Evolutionary conservation across 2,329 filamentous ascomycete genomes (phyloP).

Genomic region (Xylariaceae sp.): DNA sequence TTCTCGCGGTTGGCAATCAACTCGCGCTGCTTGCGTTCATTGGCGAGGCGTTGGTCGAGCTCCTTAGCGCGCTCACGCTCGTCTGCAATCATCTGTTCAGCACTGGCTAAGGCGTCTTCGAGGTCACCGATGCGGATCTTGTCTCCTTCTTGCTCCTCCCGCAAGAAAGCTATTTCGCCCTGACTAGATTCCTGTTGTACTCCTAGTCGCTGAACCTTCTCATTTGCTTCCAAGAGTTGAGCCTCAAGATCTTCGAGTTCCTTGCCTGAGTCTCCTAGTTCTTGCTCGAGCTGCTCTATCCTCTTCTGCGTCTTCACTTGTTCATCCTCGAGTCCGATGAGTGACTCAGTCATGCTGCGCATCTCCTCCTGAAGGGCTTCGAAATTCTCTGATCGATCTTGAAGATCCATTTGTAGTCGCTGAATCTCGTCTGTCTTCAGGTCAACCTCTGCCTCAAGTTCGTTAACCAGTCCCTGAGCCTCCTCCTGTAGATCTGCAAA

Average conservation of each 20-base stretch:
- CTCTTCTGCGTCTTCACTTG: constrained; percentile 78
- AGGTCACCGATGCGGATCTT: constrained; percentile 98
- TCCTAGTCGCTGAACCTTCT: constrained; percentile 84
- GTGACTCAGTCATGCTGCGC: constrained; percentile 85
- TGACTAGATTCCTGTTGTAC: constrained; percentile 94
- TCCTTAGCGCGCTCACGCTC: constrained; percentile 80
- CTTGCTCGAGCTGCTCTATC: constrained; percentile 82
- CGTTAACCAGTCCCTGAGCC: constrained; percentile 70
- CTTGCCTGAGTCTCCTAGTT: constrained; percentile 81
- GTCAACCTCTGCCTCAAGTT: constrained; percentile 74
- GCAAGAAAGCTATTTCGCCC: constrained; percentile 90
- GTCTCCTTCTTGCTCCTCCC: constrained; percentile 95
- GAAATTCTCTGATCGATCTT: constrained; percentile 84
- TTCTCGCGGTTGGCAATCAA: constrained; percentile 88
- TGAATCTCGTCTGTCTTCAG: constrained; percentile 74
- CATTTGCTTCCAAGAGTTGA: constrained; percentile 81
- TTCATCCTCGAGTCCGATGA: constrained; percentile 89
- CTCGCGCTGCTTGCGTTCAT: constrained; percentile 86
- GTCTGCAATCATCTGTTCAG: constrained; percentile 81
- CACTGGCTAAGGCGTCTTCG: constrained; percentile 79
- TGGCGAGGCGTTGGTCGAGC: constrained; percentile 75
- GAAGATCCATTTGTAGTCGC: constrained; percentile 73
- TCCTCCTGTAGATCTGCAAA: constrained; percentile 68
- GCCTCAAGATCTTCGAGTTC: constrained; percentile 88
- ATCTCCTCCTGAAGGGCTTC: constrained; percentile 92